Evolutionary conservation across 83 land plant species (phyloP).

Genomic region (Picea mariana): DNA sequence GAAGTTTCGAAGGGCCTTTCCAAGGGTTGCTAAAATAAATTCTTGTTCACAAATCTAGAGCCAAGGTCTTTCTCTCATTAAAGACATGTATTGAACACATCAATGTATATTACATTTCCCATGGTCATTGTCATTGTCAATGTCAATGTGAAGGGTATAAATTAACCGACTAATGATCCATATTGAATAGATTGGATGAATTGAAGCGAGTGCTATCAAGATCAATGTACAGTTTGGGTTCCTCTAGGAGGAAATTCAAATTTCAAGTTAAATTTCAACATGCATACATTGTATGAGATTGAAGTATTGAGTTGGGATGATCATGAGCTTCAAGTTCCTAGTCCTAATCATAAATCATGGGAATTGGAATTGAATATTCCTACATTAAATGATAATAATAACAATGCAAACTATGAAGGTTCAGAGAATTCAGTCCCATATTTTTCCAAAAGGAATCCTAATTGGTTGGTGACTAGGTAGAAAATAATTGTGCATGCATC

Average conservation of each 20-base stretch:
- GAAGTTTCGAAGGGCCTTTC: no score
- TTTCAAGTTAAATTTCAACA: neutral
- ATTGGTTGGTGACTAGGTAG: constrained; percentile 48
- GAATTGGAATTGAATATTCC: constrained; percentile 31
- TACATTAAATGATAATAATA: constrained; percentile 21
- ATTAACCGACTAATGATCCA: no score
- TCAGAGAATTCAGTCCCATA: constrained; percentile 23
- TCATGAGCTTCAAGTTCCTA: neutral
- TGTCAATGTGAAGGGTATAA: no score
- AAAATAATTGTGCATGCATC: constrained; percentile 42
- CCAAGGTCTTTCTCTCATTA: no score
- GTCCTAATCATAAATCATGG: neutral
- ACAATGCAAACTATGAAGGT: constrained; percentile 21
- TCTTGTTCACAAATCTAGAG: no score
- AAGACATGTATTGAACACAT: no score
- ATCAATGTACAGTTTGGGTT: constrained; percentile 11
- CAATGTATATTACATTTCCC: no score
- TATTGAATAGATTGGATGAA: no score
- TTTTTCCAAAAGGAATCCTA: constrained; percentile 23
- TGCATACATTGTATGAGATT: constrained; percentile 26
- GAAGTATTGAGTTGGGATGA: constrained; percentile 30
- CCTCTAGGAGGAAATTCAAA: constrained; percentile 16
- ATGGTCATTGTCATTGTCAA: no score
- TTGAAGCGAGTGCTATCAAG: constrained; percentile 26
- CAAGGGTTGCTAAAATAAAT: no score